These are phyloP conservation scores for Malus hybrid DNA, from an alignment of 331 rosid genomes.

Conservation along the genomic window DNA sequence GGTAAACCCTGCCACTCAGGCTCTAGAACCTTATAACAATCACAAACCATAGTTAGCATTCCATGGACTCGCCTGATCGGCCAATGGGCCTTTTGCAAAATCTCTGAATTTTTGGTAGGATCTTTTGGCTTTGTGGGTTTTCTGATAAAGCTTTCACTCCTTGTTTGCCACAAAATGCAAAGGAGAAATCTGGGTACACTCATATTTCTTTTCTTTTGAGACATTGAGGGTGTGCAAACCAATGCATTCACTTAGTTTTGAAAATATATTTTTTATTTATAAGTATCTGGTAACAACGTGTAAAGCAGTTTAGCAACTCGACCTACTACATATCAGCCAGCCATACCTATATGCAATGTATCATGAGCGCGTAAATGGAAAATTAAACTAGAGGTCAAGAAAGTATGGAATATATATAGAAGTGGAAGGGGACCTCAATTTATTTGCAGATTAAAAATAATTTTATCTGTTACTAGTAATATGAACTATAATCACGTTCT, in stretches of 20 bases:
- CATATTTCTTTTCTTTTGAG: slow-evolving; percentile 1
- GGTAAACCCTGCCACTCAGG: slow-evolving; percentile 51
- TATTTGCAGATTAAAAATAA: background rate
- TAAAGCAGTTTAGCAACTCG: background rate
- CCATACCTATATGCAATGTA: background rate
- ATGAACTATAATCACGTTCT: no score
- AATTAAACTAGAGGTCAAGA: background rate
- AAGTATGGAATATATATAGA: background rate
- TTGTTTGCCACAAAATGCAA: slow-evolving; percentile 20
- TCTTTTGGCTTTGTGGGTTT: slow-evolving; percentile 47
- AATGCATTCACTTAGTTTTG: background rate
- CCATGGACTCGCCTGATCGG: slow-evolving; percentile 30
- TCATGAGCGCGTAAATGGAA: background rate
- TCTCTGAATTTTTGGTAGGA: slow-evolving; percentile 32
- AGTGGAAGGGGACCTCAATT: background rate
- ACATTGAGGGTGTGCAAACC: slow-evolving; percentile 9
- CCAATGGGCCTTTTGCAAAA: slow-evolving; percentile 27
- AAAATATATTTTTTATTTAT: background rate
- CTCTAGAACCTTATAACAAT: slow-evolving; percentile 32
- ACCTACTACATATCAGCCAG: background rate
- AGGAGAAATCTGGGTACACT: slow-evolving; percentile 5
- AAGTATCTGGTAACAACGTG: background rate
- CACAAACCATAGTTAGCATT: slow-evolving; percentile 29
- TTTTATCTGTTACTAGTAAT: no score
- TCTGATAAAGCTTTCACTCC: slow-evolving; percentile 31